Conservation (phyloP, 2,329 filamentous ascomycete species). For the Cadophora gregata region DNA sequence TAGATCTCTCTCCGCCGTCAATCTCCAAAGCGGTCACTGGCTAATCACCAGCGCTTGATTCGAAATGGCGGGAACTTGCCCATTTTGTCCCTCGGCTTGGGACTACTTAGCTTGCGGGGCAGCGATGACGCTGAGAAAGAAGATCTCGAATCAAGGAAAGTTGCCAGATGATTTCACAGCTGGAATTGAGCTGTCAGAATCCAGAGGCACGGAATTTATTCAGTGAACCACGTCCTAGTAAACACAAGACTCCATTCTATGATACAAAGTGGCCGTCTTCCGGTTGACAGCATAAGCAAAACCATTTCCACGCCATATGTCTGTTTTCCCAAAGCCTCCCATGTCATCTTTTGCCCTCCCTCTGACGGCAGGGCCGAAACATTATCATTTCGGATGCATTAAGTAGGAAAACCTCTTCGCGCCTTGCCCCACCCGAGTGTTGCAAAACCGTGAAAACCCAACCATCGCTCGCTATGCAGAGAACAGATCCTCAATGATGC, state of each 20-base stretch:
- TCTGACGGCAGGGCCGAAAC: conserved; percentile 37
- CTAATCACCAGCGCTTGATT: conserved; percentile 16
- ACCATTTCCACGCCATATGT: conserved; percentile 42
- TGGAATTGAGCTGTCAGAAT: background rate
- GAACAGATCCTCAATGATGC: conserved; percentile 42
- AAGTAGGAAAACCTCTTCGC: conserved; percentile 37
- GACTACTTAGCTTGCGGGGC: background rate
- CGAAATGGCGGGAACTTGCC: conserved; percentile 15
- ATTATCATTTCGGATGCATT: conserved; percentile 45
- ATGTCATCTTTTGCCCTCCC: conserved; percentile 36
- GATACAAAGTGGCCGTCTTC: conserved; percentile 35
- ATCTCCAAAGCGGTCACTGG: background rate
- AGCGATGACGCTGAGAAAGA: background rate
- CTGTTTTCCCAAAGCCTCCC: conserved; percentile 35
- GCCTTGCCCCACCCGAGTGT: conserved; percentile 35
- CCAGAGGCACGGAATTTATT: background rate
- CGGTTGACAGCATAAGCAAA: conserved; percentile 38
- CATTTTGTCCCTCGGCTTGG: background rate
- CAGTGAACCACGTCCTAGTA: conserved; percentile 4
- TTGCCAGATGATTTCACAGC: background rate
- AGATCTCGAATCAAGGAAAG: background rate
- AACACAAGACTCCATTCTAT: conserved; percentile 42
- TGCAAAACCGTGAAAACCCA: conserved; percentile 42
- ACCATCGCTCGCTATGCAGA: conserved; percentile 47
- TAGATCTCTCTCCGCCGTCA: conserved; percentile 14